Conservation (phyloP, 1,139 yeast species). For the Arxiozyma slooffiae region DNA sequence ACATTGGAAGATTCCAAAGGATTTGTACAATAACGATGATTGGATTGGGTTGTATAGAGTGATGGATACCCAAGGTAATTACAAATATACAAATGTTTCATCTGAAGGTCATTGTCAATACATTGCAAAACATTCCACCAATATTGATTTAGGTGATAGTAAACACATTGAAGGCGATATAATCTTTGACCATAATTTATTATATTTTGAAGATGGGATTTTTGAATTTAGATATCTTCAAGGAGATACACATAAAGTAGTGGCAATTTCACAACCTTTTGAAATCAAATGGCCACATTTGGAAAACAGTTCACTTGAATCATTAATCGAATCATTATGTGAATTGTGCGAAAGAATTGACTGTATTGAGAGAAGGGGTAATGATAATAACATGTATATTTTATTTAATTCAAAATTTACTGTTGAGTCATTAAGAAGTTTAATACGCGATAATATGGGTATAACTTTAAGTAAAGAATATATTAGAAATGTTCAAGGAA, state of each 20-base stretch:
- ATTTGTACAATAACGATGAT: slow-evolving; percentile 38
- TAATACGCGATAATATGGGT: slow-evolving; percentile 28
- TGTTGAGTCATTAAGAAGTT: slow-evolving; percentile 17
- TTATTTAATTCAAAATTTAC: slow-evolving; percentile 12
- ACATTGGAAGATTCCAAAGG: slow-evolving; percentile 47
- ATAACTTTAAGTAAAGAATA: slow-evolving; percentile 32
- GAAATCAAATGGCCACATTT: slow-evolving; percentile 43
- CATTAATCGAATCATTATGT: slow-evolving; percentile 17
- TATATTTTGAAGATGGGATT: slow-evolving; percentile 62
- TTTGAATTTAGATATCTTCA: slow-evolving; percentile 72
- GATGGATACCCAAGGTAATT: slow-evolving; percentile 50
- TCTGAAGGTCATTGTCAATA: slow-evolving; percentile 68
- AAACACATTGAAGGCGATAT: slow-evolving; percentile 40
- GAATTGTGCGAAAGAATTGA: slow-evolving; percentile 20
- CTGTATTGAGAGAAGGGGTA: slow-evolving; percentile 12
- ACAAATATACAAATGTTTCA: slow-evolving; percentile 50
- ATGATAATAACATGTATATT: not conserved
- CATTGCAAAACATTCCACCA: slow-evolving; percentile 21
- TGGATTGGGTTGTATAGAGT: slow-evolving; percentile 77
- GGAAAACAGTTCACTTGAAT: slow-evolving; percentile 32
- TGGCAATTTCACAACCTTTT: slow-evolving; percentile 61
- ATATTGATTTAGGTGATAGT: slow-evolving; percentile 22
- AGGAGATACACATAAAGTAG: slow-evolving; percentile 61
- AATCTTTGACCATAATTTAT: slow-evolving; percentile 40
- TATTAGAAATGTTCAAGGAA: slow-evolving; percentile 29